A percentile compares a stretch with the other conserved stretches of the same genome.
Evolutionary conservation across 495 filamentous ascomycete genomes (phyloP).

Genomic region (Paragyromitra xinjiangensis): DNA sequence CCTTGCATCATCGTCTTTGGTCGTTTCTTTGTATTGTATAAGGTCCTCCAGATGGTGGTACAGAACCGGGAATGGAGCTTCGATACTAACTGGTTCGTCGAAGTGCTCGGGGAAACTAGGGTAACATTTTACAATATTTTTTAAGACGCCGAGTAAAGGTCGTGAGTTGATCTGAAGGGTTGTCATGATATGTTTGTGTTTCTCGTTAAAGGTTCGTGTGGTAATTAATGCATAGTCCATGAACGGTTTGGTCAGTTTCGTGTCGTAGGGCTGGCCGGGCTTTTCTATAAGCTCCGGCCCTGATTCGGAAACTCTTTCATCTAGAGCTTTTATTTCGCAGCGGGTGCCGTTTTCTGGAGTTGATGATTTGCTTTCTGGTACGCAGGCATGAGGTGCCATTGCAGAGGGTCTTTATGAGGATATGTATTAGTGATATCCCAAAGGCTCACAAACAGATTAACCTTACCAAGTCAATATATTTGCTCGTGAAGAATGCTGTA

Average conservation of each 20-base stretch:
- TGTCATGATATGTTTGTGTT: slow-evolving; percentile 54
- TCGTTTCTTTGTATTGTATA: slow-evolving; percentile 56
- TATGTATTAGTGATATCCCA: not conserved
- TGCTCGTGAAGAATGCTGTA: not conserved
- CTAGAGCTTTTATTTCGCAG: not conserved
- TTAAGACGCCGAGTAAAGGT: slow-evolving; percentile 57
- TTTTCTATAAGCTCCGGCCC: not conserved
- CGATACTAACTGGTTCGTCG: slow-evolving; percentile 53
- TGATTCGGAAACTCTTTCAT: not conserved
- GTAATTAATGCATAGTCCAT: slow-evolving; percentile 10
- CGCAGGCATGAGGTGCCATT: not conserved
- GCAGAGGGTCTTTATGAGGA: not conserved
- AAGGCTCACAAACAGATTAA: not conserved
- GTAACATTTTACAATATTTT: slow-evolving; percentile 60
- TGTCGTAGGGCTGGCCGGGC: not conserved
- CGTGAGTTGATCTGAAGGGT: slow-evolving; percentile 62
- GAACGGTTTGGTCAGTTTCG: not conserved
- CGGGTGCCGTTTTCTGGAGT: not conserved
- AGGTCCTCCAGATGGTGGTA: slow-evolving; percentile 56
- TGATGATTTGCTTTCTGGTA: not conserved
- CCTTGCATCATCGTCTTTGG: slow-evolving; percentile 52
- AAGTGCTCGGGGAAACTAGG: slow-evolving; percentile 58
- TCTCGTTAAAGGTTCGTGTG: not conserved
- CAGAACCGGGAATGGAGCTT: slow-evolving; percentile 55
- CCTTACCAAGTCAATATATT: not conserved